phyloP scores from a whole-genome alignment of 257 asterid species.

The Fraxinus anomala region DNA sequence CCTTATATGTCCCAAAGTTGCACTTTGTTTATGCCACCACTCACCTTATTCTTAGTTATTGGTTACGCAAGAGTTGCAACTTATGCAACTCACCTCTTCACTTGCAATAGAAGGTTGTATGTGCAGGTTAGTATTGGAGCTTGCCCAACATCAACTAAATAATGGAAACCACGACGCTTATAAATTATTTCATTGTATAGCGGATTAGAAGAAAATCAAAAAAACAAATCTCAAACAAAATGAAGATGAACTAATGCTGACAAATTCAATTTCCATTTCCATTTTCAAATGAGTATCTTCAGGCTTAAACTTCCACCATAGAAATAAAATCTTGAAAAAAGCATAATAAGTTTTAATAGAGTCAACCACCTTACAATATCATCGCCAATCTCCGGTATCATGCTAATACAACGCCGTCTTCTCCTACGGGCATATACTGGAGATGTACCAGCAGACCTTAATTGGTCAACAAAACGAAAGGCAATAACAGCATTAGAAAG shows the following conservation, averaged over 20 bases:
- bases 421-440: conserved; percentile 78
- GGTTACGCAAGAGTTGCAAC: no score
- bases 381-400: conserved; percentile 94
- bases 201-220: neutral
- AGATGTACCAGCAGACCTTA: conserved; percentile 94
- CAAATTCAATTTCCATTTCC: neutral
- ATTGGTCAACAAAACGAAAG: conserved; percentile 19
- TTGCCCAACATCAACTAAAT: neutral
- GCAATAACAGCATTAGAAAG: neutral
- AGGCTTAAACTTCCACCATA: neutral
- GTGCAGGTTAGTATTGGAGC: neutral
- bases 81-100: neutral
- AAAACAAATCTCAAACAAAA: conserved; percentile 23
- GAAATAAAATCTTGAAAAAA: neutral
- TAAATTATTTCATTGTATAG: conserved; percentile 7
- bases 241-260: conserved; percentile 24
- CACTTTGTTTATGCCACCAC: conserved; percentile 4
- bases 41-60: no score
- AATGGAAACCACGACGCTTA: neutral
- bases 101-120: neutral
- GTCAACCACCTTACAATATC: conserved; percentile 80
- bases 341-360: conserved; percentile 11
- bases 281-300: neutral
- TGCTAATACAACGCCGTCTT: conserved; percentile 73
- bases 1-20: neutral